Evolutionary conservation across 371 early-diverging fungal species (phyloP), one percentile per base, ranked within the genome.

Genomic region (Syncephalastrum sp.): DNA sequence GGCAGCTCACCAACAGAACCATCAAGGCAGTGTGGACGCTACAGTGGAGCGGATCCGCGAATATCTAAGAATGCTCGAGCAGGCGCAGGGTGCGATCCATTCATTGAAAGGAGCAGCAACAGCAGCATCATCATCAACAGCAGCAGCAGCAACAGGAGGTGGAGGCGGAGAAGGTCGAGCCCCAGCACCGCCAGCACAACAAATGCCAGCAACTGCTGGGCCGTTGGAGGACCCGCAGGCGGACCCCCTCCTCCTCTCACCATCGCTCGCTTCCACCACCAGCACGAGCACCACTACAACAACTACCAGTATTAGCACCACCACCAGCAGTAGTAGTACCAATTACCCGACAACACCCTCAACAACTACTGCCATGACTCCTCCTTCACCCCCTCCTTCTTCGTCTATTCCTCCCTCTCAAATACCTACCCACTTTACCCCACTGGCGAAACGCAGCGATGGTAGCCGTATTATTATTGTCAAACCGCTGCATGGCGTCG

Each of bases 71-170:
- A 67, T 73, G 70, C 59, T 73, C 24, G 67, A 68, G 16, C 67
- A 73, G 41, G 74, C 74, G 21, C 68, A 70, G 46, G 68, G 54
- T 5, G 65, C 74, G 4, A 67, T 73, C 14, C 68, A 69, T 44
- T 29, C 42, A 17, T 46, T 46, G 29, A 24, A 43, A 29, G 42
- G n/a, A 55, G 27, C 23, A 24, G 38, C 46, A 29, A 13, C 58
- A 5, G n/a, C 55, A 16, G 49, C 55, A 57, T 15, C 56, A 29
- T 19, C 56, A 59, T 15, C 56, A 29, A 19, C 56, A 59, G 4
- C 42, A 29, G 17, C 38, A 53, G 29, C 42, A 21, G n/a, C 43
- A 15, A 29, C 50, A 45, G 24, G 48, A 38, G 17, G 44, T 10
- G 38, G 38, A 33, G 38, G 44, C 10, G 38, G 38, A 33, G 38